A percentile compares a stretch with the other conserved stretches of the same genome.
phyloP scores from a whole-genome alignment of 2,329 filamentous ascomycete species.

The Alternaria gansuensis region DNA sequence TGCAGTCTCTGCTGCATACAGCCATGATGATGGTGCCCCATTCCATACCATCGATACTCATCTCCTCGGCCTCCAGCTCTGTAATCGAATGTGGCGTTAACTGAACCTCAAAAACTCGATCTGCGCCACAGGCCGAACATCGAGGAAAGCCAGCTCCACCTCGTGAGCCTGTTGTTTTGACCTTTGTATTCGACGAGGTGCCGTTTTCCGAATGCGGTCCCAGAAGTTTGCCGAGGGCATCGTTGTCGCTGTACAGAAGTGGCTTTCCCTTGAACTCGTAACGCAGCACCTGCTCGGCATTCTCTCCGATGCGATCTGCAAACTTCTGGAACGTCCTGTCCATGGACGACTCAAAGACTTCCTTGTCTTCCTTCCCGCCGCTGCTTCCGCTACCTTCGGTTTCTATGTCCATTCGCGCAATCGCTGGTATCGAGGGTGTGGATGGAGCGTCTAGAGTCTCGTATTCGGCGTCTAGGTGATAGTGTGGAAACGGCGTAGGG shows the following conservation, averaged over 20 bases:
- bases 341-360: slow-evolving; percentile 59
- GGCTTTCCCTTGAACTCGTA: slow-evolving; percentile 61
- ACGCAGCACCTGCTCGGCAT: slow-evolving; percentile 61
- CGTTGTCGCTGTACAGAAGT: slow-evolving; percentile 80
- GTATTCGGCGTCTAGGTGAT: slow-evolving; percentile 88
- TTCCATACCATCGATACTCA: slow-evolving; percentile 83
- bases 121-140: slow-evolving; percentile 77
- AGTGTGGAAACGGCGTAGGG: slow-evolving; percentile 75
- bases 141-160: slow-evolving; percentile 67
- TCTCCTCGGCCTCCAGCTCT: slow-evolving; percentile 80
- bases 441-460: slow-evolving; percentile 76
- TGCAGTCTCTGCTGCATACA: slow-evolving; percentile 83
- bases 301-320: slow-evolving; percentile 61
- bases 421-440: slow-evolving; percentile 60
- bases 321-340: slow-evolving; percentile 63
- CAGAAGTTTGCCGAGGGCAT: slow-evolving; percentile 75
- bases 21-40: slow-evolving; percentile 94
- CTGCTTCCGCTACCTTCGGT: slow-evolving; percentile 40
- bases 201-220: slow-evolving; percentile 43
- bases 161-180: slow-evolving; percentile 38
- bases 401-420: slow-evolving; percentile 56
- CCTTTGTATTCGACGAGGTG: slow-evolving; percentile 37
- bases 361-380: slow-evolving; percentile 57
- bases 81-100: slow-evolving; percentile 89
- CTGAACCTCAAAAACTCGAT: slow-evolving; percentile 89